These are phyloP conservation scores for Infundibulicybe gibba DNA, from an alignment of 768 basidiomycete genomes.

Conservation along the genomic window DNA sequence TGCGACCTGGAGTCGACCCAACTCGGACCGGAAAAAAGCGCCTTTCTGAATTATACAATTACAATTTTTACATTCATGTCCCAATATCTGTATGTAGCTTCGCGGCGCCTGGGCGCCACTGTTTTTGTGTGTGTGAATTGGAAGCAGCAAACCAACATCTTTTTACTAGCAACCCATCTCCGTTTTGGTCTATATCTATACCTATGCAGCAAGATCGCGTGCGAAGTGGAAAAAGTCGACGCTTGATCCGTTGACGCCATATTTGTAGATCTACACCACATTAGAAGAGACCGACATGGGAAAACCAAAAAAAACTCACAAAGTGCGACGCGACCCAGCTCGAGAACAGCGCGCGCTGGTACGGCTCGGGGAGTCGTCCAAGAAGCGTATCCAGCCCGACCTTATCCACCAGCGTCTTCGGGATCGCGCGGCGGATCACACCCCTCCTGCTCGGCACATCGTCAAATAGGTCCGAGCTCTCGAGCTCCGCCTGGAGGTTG, in stretches of 20 bases:
- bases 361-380: slow-evolving; percentile 74
- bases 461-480: slow-evolving; percentile 84
- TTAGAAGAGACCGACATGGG: too few relatives aligned
- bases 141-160: too few relatives aligned
- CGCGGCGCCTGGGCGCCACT: too few relatives aligned
- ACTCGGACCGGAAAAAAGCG: too few relatives aligned
- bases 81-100: too few relatives aligned
- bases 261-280: slow-evolving; percentile 82
- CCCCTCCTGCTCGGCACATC: slow-evolving; percentile 71
- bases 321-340: slow-evolving; percentile 87
- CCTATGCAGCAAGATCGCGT: slow-evolving; percentile 52
- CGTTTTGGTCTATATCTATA: too few relatives aligned
- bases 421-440: slow-evolving; percentile 82
- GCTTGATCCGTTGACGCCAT: slow-evolving; percentile 83
- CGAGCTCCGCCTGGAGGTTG: slow-evolving; percentile 89
- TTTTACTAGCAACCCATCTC: too few relatives aligned
- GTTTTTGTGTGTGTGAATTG: too few relatives aligned
- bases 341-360: slow-evolving; percentile 86
- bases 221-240: slow-evolving; percentile 98
- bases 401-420: slow-evolving; percentile 81
- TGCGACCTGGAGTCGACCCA: too few relatives aligned
- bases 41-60: too few relatives aligned
- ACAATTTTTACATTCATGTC: too few relatives aligned
- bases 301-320: slow-evolving; percentile 41
- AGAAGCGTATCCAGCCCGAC: slow-evolving; percentile 80